These are phyloP conservation scores for Kentomonas sorsogonicus DNA, from an alignment of 208 protist species.

Conservation along the genomic window DNA sequence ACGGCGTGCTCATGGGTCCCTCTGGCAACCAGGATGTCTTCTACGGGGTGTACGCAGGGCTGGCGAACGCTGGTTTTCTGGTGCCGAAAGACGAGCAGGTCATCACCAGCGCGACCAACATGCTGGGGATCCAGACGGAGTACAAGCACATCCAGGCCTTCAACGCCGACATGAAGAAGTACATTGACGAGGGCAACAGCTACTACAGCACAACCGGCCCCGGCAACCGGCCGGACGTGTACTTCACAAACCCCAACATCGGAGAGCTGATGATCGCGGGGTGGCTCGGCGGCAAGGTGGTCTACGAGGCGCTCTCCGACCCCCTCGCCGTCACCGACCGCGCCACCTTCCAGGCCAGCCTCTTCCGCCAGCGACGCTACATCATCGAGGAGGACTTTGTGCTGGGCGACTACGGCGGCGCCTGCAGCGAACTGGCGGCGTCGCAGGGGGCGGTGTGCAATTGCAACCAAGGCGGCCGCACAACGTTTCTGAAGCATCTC, in stretches of 20 bases:
- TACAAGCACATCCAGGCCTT: slow-evolving; percentile 28
- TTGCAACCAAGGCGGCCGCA: slow-evolving; percentile 43
- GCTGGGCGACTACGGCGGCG: slow-evolving; percentile 52
- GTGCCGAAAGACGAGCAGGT: slow-evolving; percentile 24
- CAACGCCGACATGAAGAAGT: slow-evolving; percentile 27
- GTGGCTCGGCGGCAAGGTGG: slow-evolving; percentile 30
- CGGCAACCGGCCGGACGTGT: slow-evolving; percentile 3
- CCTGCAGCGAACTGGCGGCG: slow-evolving; percentile 1
- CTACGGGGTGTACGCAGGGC: slow-evolving; percentile 11
- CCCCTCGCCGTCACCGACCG: slow-evolving; percentile 9
- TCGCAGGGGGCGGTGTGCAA: slow-evolving; percentile 24
- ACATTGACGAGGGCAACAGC: slow-evolving; percentile 21
- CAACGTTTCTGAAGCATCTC: slow-evolving; percentile 16
- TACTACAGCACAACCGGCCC: too few species aligned
- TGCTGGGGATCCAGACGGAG: slow-evolving; percentile 18
- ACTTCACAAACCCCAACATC: slow-evolving; percentile 4
- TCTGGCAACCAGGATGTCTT: slow-evolving; percentile 17
- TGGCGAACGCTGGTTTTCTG: slow-evolving; percentile 4
- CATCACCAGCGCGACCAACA: slow-evolving; percentile 26
- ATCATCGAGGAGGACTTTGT: slow-evolving; percentile 43
- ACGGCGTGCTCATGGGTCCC: slow-evolving; percentile 23
- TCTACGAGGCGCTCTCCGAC: slow-evolving; percentile 16
- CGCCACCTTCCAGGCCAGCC: slow-evolving; percentile 9
- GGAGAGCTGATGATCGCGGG: slow-evolving; percentile 34
- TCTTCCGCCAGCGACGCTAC: slow-evolving; percentile 51